These are phyloP conservation scores for Starmerella powellii DNA, from an alignment of 805 yeast genomes.

Conservation along the genomic window DNA sequence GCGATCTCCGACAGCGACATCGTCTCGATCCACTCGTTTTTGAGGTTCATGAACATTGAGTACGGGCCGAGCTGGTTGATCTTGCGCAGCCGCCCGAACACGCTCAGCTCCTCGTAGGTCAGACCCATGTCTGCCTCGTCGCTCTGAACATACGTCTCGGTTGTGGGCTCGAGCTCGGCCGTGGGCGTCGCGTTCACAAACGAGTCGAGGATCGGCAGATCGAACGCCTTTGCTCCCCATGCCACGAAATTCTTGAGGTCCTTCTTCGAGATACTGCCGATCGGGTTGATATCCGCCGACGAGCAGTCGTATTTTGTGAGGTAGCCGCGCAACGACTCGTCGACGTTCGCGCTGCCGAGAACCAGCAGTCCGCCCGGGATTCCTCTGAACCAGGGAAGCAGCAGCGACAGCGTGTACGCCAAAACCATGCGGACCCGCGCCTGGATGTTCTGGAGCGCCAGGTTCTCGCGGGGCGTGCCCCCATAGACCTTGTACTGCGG, in stretches of 20 bases:
- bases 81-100: constrained; percentile 83
- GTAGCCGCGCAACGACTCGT: constrained; percentile 90
- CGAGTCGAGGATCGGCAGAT: constrained; percentile 62
- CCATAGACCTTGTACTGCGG: constrained; percentile 90
- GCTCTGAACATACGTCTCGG: constrained; percentile 81
- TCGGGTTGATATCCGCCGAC: constrained; percentile 93
- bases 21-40: constrained; percentile 74
- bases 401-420: constrained; percentile 83
- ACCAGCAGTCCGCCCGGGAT: constrained; percentile 72
- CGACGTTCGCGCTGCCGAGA: constrained; percentile 93
- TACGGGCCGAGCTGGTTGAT: constrained; percentile 93
- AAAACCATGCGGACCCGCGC: constrained; percentile 93
- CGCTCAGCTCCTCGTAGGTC: constrained; percentile 85
- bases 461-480: constrained; percentile 79
- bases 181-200: constrained; percentile 92
- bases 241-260: constrained; percentile 77
- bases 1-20: constrained; percentile 78
- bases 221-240: constrained; percentile 59
- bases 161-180: constrained; percentile 95
- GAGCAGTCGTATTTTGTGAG: constrained; percentile 95
- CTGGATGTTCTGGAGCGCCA: constrained; percentile 93
- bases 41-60: constrained; percentile 78
- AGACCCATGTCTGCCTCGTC: constrained; percentile 98
- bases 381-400: constrained; percentile 88
- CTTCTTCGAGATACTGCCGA: constrained; percentile 95